Evolutionary conservation across 1,284 basidiomycete genomes (phyloP).

Genomic region (Cutaneotrichosporon arboriforme): DNA sequence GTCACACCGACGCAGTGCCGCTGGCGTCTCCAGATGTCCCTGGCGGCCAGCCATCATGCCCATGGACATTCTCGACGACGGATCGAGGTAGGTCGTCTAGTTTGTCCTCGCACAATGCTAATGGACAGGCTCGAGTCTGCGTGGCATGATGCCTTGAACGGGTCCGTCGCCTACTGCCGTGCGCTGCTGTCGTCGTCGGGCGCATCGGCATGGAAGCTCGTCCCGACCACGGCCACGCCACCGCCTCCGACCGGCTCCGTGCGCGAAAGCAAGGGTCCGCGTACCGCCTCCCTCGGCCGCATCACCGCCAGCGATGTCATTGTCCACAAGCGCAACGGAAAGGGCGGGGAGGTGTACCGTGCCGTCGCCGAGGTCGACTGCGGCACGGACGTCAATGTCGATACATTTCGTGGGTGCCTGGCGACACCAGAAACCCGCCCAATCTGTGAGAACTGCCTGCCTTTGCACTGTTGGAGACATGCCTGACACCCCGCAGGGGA

Average conservation of each 20-base stretch:
- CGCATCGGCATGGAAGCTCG: constrained; percentile 47
- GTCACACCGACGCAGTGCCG: no score
- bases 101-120: neutral
- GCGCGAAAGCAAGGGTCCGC: constrained; percentile 20
- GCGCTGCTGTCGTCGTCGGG: constrained; percentile 44
- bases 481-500: constrained; percentile 58
- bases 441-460: constrained; percentile 52
- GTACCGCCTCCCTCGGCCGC: constrained; percentile 27
- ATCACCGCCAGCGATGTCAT: constrained; percentile 45
- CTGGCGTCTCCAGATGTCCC: no score
- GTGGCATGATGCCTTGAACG: constrained; percentile 42
- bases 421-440: constrained; percentile 76
- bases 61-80: constrained; percentile 35
- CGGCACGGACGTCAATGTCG: constrained; percentile 62
- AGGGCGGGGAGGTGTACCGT: constrained; percentile 70
- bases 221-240: constrained; percentile 34
- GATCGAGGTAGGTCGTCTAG: constrained; percentile 43
- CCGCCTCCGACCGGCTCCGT: constrained; percentile 22
- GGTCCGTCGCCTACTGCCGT: constrained; percentile 41
- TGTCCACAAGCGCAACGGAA: constrained; percentile 48
- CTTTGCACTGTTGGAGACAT: no score
- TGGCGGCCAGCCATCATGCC: constrained; percentile 3
- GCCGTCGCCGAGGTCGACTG: constrained; percentile 72
- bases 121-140: constrained; percentile 41
- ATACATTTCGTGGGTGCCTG: constrained; percentile 75